Evolutionary conservation across 2,329 filamentous ascomycete species (phyloP).

Genomic region (Canariomyces notabilis): DNA sequence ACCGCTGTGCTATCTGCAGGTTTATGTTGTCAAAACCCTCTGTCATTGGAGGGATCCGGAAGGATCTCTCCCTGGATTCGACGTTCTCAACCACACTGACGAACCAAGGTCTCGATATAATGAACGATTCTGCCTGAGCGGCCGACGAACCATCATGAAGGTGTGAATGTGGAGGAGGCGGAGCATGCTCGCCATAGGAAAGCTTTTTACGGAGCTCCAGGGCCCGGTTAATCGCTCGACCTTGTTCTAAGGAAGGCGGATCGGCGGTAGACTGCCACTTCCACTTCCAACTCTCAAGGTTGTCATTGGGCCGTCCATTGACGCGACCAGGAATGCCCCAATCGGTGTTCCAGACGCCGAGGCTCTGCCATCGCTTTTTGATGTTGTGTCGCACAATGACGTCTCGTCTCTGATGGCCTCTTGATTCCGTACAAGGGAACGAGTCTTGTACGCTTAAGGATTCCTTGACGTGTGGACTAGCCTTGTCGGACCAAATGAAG

Average conservation of each 20-base stretch:
- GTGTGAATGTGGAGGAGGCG: background rate
- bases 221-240: background rate
- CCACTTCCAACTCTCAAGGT: conserved; percentile 3
- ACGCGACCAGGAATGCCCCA: conserved; percentile 9
- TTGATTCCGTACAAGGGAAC: no score
- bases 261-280: conserved; percentile 1
- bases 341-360: conserved; percentile 11
- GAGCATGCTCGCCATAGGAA: background rate
- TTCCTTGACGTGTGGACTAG: no score
- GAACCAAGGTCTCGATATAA: conserved; percentile 11
- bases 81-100: background rate
- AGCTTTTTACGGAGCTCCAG: background rate
- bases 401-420: no score
- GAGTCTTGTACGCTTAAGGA: no score
- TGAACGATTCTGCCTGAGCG: conserved; percentile 10
- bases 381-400: conserved; percentile 7
- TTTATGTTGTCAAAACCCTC: no score
- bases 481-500: no score
- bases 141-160: background rate
- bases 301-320: background rate
- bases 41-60: background rate
- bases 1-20: background rate
- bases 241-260: background rate
- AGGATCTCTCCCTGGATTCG: background rate
- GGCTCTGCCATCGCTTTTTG: conserved; percentile 6